phyloP scores from a whole-genome alignment of 805 yeast species.

The Kazachstania bromeliacearum region DNA sequence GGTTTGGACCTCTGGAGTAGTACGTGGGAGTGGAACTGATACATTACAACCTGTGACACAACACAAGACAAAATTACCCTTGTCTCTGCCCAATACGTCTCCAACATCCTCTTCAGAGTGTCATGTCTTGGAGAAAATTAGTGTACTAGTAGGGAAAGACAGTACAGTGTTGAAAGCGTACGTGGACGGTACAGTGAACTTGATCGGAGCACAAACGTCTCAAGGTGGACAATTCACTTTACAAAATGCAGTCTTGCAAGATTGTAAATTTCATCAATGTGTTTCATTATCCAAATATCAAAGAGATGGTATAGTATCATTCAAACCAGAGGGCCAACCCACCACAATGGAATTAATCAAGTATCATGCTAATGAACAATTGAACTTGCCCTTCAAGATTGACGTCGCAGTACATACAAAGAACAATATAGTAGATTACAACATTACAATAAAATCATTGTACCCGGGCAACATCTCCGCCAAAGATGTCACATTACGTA shows the following conservation, averaged over 20 bases:
- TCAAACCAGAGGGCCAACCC: slow-evolving; percentile 86
- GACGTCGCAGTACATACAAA: slow-evolving; percentile 41
- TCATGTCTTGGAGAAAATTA: slow-evolving; percentile 70
- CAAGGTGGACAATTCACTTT: not conserved
- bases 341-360: slow-evolving; percentile 75
- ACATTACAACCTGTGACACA: too few species aligned
- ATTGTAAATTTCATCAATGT: slow-evolving; percentile 81
- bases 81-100: too few species aligned
- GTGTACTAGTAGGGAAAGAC: slow-evolving; percentile 54
- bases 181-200: slow-evolving; percentile 65
- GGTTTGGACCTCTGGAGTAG: too few species aligned
- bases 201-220: slow-evolving; percentile 32
- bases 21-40: too few species aligned
- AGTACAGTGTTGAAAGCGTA: slow-evolving; percentile 58
- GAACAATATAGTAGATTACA: slow-evolving; percentile 40
- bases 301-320: slow-evolving; percentile 51
- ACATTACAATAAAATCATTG: slow-evolving; percentile 51
- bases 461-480: slow-evolving; percentile 53
- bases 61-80: too few species aligned
- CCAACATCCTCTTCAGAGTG: too few species aligned
- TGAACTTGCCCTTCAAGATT: slow-evolving; percentile 63
- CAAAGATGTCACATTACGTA: slow-evolving; percentile 48
- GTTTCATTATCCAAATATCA: slow-evolving; percentile 67
- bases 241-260: slow-evolving; percentile 29
- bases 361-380: slow-evolving; percentile 50